phyloP scores from a whole-genome alignment of 2,329 filamentous ascomycete genomes.

The Lecanoromycetidae sp. region DNA sequence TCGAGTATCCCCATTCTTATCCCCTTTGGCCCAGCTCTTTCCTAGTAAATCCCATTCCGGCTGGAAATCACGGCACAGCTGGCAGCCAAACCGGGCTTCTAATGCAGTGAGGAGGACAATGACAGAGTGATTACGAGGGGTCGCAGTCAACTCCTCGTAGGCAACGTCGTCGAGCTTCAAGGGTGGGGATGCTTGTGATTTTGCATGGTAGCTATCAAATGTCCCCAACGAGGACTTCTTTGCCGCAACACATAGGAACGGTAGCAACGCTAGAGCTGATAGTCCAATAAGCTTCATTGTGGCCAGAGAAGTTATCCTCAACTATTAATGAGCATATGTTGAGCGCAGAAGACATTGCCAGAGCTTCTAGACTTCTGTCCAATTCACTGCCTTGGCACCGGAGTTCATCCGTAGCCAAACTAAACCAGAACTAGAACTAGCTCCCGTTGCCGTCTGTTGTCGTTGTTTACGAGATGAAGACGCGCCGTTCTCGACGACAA shows the following conservation, averaged over 20 bases:
- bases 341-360: too few relatives aligned
- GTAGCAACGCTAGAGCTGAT: conserved; percentile 2
- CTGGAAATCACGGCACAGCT: conserved; percentile 80
- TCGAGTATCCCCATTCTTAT: conserved; percentile 60
- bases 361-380: conserved; percentile 1
- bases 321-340: background rate
- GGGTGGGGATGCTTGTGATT: conserved; percentile 49
- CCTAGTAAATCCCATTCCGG: conserved; percentile 83
- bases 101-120: conserved; percentile 77
- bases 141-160: conserved; percentile 63
- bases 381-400: conserved; percentile 1
- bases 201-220: conserved; percentile 59
- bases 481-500: too few relatives aligned
- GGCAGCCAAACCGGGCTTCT: conserved; percentile 71
- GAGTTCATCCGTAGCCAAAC: background rate
- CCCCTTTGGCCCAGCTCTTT: conserved; percentile 76
- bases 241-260: background rate
- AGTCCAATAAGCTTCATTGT: conserved; percentile 5
- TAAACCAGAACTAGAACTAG: too few relatives aligned
- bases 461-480: too few relatives aligned
- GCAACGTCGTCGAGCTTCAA: conserved; percentile 65
- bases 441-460: too few relatives aligned
- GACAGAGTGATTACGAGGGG: conserved; percentile 72
- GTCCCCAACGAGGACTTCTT: conserved; percentile 57
- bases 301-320: too few relatives aligned